Conservation (phyloP, 129 eudicot genomes). For the Ambrosia artemisiifolia region DNA sequence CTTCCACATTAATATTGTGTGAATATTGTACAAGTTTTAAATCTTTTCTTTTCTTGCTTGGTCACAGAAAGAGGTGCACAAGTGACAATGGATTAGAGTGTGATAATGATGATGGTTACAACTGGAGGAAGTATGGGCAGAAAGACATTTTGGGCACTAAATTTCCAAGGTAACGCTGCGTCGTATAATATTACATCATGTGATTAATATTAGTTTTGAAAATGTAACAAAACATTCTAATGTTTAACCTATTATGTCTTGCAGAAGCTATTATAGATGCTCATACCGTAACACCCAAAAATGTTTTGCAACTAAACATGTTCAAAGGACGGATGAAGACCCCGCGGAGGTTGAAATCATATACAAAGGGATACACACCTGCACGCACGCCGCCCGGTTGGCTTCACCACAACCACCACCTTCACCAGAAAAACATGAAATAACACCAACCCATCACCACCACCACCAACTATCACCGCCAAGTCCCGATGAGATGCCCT, state of each 20-base stretch:
- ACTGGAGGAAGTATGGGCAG: slow-evolving; percentile 95
- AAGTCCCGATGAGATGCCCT: slow-evolving; percentile 25
- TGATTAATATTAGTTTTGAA: not conserved
- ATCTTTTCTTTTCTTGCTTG: slow-evolving; percentile 1
- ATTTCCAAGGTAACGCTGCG: slow-evolving; percentile 54
- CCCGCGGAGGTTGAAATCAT: slow-evolving; percentile 1
- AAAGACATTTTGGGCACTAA: slow-evolving; percentile 72
- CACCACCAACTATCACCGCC: slow-evolving; percentile 23
- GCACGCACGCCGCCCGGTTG: not conserved
- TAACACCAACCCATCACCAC: slow-evolving; percentile 22
- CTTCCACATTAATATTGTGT: not conserved
- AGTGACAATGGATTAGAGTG: slow-evolving; percentile 52
- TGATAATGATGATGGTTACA: slow-evolving; percentile 57
- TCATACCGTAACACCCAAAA: slow-evolving; percentile 22
- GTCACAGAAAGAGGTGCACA: slow-evolving; percentile 59
- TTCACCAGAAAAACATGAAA: slow-evolving; percentile 14
- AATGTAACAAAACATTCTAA: not conserved
- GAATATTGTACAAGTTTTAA: not conserved
- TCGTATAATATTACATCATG: not conserved
- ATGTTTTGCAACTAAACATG: slow-evolving; percentile 34
- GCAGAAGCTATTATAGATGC: slow-evolving; percentile 36
- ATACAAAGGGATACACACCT: slow-evolving; percentile 32
- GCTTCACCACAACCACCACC: slow-evolving; percentile 15
- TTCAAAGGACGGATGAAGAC: slow-evolving; percentile 26
- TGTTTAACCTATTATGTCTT: not conserved